Conservation (phyloP, 169 alveolate species). For the Plasmodium malariae region DNA sequence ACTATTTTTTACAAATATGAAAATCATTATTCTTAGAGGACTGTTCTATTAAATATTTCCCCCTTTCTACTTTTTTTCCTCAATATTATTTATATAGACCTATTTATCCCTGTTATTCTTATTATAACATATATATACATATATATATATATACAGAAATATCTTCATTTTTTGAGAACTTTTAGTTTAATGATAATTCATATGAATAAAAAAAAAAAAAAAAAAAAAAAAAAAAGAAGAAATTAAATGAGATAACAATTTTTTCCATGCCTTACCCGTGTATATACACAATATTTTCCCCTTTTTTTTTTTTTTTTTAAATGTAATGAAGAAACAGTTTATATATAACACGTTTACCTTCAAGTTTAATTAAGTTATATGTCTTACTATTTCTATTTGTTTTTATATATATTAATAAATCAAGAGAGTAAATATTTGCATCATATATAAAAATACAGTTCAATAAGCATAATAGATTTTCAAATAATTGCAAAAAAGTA, state of each 20-base stretch:
- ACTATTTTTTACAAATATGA: neutral
- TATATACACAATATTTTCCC: slow-evolving; percentile 6
- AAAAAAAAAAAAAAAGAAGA: too few species aligned
- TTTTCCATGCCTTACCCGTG: slow-evolving; percentile 3
- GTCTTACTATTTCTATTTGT: neutral
- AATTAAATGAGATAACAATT: neutral
- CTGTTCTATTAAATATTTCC: slow-evolving; percentile 21
- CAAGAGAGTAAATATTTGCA: neutral
- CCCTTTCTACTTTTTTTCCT: neutral
- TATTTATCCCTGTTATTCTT: neutral
- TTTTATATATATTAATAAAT: slow-evolving; percentile 2
- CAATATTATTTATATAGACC: neutral
- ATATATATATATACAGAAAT: too few species aligned
- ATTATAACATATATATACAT: too few species aligned
- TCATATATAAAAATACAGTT: slow-evolving; percentile 6
- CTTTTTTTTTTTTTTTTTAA: neutral
- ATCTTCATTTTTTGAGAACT: too few species aligned
- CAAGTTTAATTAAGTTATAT: neutral
- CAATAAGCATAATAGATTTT: slow-evolving; percentile 4
- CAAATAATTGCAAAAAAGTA: slow-evolving; percentile 5
- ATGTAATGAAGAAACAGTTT: neutral
- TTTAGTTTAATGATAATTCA: too few species aligned
- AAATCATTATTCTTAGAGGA: neutral
- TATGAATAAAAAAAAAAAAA: too few species aligned
- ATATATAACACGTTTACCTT: neutral